Evolutionary conservation across 2,329 filamentous ascomycete species (phyloP).

Genomic region (Fusarium sp.): DNA sequence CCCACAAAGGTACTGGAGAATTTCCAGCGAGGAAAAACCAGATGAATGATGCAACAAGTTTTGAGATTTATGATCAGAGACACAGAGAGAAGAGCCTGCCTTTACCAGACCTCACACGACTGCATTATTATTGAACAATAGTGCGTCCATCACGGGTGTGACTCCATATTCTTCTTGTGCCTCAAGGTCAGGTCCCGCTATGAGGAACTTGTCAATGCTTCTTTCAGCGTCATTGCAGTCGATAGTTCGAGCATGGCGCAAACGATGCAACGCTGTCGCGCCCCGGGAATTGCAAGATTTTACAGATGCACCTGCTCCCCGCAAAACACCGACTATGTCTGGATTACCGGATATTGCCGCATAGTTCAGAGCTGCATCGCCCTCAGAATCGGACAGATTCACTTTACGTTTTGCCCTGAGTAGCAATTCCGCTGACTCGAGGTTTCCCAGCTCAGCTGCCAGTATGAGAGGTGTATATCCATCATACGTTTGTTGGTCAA

Average conservation of each 20-base stretch:
- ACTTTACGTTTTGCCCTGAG: slow-evolving; percentile 1
- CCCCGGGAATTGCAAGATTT: rapidly evolving
- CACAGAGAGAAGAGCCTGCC: not conserved
- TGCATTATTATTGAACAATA: rapidly evolving
- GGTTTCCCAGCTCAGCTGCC: rapidly evolving
- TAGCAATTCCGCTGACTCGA: not conserved
- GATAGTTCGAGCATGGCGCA: rapidly evolving
- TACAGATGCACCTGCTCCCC: slow-evolving; percentile 10
- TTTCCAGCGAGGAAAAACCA: rapidly evolving
- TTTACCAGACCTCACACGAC: not conserved
- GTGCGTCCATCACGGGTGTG: rapidly evolving
- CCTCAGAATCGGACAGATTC: rapidly evolving
- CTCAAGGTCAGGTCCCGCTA: not conserved
- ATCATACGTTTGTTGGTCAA: not conserved
- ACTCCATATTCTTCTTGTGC: rapidly evolving
- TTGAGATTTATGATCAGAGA: rapidly evolving
- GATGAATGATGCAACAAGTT: not conserved
- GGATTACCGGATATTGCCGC: rapidly evolving
- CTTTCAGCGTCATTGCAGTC: not conserved
- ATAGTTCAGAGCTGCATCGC: not conserved
- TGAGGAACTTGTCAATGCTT: not conserved
- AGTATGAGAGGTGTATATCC: not conserved
- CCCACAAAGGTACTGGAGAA: not conserved
- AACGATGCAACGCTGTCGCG: not conserved
- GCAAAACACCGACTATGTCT: not conserved